Conservation (phyloP, 2,329 filamentous ascomycete genomes). For the Ceratocystis colombiana region DNA sequence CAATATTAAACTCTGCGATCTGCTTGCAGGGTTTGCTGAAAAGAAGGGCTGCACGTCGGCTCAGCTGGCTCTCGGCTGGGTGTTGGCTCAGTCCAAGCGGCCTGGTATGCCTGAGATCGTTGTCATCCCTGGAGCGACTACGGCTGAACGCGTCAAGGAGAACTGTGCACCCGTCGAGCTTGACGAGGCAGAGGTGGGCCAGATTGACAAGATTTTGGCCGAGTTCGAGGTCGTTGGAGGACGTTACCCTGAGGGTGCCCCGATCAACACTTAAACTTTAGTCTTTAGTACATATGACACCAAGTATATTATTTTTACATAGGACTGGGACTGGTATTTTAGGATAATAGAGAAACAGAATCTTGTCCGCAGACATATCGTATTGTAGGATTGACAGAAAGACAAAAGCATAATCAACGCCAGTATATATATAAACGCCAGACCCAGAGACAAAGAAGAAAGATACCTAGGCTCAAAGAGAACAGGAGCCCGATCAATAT, state of each 20-base stretch:
- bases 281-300: neutral
- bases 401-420: conserved; percentile 9
- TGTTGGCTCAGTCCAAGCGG: conserved; percentile 40
- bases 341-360: neutral
- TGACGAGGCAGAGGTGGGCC: conserved; percentile 40
- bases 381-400: conserved; percentile 4
- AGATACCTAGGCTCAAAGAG: neutral
- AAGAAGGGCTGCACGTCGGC: conserved; percentile 50
- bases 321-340: neutral
- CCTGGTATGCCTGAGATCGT: conserved; percentile 49
- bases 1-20: conserved; percentile 52
- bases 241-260: conserved; percentile 38
- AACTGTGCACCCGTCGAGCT: conserved; percentile 46
- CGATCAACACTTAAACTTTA: conserved; percentile 33
- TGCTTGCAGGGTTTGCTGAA: conserved; percentile 48
- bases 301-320: neutral
- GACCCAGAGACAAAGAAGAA: conserved; percentile 14
- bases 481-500: neutral
- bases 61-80: conserved; percentile 59
- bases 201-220: conserved; percentile 42
- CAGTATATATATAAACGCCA: conserved; percentile 11
- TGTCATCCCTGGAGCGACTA: conserved; percentile 57
- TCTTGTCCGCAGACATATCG: neutral
- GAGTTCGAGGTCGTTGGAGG: conserved; percentile 41
- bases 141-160: conserved; percentile 47